These are phyloP conservation scores for Solanum dulcamara DNA, from an alignment of 257 asterid genomes.

Conservation along the genomic window DNA sequence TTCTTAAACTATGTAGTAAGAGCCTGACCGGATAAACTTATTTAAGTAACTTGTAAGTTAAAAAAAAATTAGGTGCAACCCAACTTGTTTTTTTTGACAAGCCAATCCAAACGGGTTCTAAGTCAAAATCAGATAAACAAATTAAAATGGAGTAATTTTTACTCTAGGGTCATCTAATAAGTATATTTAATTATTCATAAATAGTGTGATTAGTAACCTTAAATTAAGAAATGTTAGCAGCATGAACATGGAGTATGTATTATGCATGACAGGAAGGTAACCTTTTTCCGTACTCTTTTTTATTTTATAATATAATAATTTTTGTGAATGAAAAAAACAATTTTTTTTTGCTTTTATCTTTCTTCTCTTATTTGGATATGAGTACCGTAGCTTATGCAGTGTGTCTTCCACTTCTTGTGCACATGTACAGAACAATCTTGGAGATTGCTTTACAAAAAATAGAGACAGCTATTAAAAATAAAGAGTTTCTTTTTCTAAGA, in stretches of 20 bases:
- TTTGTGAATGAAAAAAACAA: neutral
- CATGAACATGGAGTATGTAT: neutral
- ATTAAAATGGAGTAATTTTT: neutral
- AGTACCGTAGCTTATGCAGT: neutral
- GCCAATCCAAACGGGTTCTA: too few species aligned
- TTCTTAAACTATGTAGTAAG: too few species aligned
- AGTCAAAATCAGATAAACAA: neutral
- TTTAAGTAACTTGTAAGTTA: too few species aligned
- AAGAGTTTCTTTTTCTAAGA: neutral
- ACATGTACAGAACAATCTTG: neutral
- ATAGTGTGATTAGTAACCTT: neutral
- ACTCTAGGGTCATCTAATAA: neutral
- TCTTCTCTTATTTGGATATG: neutral
- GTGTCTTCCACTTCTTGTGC: neutral
- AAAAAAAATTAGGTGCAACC: too few species aligned
- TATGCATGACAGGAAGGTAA: neutral
- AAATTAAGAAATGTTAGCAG: neutral
- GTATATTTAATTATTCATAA: neutral
- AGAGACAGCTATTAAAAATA: neutral
- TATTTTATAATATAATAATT: neutral
- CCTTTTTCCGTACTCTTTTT: neutral
- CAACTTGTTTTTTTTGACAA: too few species aligned
- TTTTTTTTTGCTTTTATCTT: neutral
- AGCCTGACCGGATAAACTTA: too few species aligned
- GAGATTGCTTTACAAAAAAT: neutral